Evolutionary conservation across 179 eudicot species (phyloP).

Genomic region (Sideroxylon spinosum): DNA sequence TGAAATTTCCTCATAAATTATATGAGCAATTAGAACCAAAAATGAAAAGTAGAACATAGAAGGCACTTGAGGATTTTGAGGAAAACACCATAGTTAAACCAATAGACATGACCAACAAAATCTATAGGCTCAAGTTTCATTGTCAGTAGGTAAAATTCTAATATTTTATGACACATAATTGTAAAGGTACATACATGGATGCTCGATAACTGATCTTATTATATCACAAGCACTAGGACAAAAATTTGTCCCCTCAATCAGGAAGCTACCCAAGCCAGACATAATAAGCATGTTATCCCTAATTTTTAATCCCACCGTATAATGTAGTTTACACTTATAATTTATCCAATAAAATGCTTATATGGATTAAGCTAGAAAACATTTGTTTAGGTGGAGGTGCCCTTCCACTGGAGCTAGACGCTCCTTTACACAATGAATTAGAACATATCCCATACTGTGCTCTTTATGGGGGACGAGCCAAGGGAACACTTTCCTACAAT

Average conservation of each 20-base stretch:
- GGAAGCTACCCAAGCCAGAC: not conserved
- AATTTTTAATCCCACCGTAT: too few species aligned
- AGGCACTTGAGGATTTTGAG: not conserved
- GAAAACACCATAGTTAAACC: too few species aligned
- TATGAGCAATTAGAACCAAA: not conserved
- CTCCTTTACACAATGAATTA: not conserved
- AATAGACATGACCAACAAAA: not conserved
- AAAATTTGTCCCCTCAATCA: not conserved
- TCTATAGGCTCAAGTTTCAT: not conserved
- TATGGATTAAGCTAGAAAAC: not conserved
- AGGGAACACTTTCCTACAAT: not conserved
- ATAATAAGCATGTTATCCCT: not conserved
- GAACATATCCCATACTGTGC: not conserved
- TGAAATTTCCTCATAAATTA: not conserved
- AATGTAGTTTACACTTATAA: conserved; percentile 4
- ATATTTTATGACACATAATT: not conserved
- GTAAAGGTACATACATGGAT: not conserved
- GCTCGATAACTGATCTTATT: not conserved
- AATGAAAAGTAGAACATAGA: not conserved
- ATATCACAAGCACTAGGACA: not conserved
- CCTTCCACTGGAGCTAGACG: too few species aligned
- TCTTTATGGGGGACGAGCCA: too few species aligned
- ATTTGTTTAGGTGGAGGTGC: too few species aligned
- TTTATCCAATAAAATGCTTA: not conserved
- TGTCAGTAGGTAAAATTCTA: not conserved